These are phyloP conservation scores for Diaporthe caulivora DNA, from an alignment of 2,329 filamentous ascomycete genomes.

Conservation along the genomic window DNA sequence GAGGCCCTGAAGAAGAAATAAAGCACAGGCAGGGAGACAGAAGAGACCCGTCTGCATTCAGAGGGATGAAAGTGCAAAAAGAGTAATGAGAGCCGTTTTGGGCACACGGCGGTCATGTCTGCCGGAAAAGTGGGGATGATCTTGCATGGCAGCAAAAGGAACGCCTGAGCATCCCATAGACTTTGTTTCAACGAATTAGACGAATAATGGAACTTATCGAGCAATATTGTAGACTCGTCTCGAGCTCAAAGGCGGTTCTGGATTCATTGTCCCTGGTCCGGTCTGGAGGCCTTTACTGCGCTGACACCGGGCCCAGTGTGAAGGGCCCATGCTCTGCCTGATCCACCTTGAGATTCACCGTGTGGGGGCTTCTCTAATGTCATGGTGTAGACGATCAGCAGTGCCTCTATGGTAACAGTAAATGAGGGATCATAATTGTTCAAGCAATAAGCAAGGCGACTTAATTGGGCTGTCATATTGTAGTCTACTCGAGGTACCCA, in stretches of 20 bases:
- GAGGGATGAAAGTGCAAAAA: not conserved
- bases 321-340: too few relatives aligned
- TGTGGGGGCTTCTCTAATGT: not conserved
- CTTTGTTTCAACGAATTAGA: conserved; percentile 35
- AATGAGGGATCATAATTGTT: not conserved
- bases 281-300: too few relatives aligned
- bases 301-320: not conserved
- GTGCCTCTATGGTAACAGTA: not conserved
- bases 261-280: not conserved
- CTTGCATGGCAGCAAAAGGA: conserved; percentile 11
- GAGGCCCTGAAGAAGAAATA: conserved; percentile 70
- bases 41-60: not conserved
- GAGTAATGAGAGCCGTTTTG: conserved; percentile 20
- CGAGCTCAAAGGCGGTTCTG: not conserved
- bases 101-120: not conserved
- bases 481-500: not conserved
- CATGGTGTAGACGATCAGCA: not conserved
- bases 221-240: not conserved
- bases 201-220: conserved; percentile 32
- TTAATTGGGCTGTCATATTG: not conserved
- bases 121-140: conserved; percentile 10
- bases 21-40: not conserved
- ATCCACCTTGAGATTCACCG: not conserved
- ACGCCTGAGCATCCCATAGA: conserved; percentile 32
- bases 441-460: not conserved